Evolutionary conservation across 2,329 filamentous ascomycete genomes (phyloP), one percentile per base, ranked within the genome.

Genomic region (Beauveria sp.): DNA sequence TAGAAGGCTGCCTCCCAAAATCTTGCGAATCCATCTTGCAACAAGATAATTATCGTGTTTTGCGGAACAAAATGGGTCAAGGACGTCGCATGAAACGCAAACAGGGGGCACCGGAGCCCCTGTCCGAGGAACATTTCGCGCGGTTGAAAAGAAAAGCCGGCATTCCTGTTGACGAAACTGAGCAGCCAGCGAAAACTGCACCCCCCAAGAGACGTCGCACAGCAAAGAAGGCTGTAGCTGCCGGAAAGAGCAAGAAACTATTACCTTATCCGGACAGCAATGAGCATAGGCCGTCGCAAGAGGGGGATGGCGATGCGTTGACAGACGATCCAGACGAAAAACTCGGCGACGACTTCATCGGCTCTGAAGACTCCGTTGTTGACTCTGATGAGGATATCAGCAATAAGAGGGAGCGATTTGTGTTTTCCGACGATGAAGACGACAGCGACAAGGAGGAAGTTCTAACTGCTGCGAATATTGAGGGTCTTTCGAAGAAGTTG

Each of bases 391-490:
- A 85, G 48, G 84, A 85, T 34, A 74, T 74, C 26, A 77, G 77
- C 58, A 70, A 75, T 73, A 71, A 80, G 75, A 71, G 82, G 66
- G 74, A 73, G 63, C 77, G 82, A 68, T 84, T 87, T 65, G 91
- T 96, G 80, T 99, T 96, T 80, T 97, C 94, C 0, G 94, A 97
- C 65, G 93, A 97, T 70, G 92, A 96, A 67, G 90, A 93, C 65
- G 88, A 92, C 56, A 92, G 89, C 1, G 91, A 96, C 68, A 88
- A 86, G 5, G 91, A 96, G 75, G 92, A 97, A 76, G 88, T 87
- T 72, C 82, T 99, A 66, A 99, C 91, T 56, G 92, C 92, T 2
- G 94, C 94, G 64, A 99, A 99, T 74, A 97, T 99, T 64, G 94
- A 89, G 68, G 94, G 94, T 62, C 79, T 99, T 61, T 92, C 93